Percentiles rank a stretch among this genome's conserved stretches.
Evolutionary conservation across 2,329 filamentous ascomycete genomes (phyloP).

Genomic region (Fusarium avenaceum): DNA sequence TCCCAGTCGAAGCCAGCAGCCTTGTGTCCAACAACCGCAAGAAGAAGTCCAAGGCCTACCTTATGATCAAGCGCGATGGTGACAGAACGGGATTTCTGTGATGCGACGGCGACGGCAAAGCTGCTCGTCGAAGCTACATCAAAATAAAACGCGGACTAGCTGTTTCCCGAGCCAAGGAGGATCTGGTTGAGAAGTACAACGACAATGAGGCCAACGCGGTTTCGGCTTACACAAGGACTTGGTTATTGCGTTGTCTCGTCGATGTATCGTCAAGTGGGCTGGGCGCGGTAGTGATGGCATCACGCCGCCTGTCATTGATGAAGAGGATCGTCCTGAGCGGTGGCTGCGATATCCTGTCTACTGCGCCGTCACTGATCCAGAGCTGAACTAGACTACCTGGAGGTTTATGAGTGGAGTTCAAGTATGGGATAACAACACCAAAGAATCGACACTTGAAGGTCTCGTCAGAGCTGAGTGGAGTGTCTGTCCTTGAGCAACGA

Average conservation of each 20-base stretch:
- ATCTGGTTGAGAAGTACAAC: slow-evolving; percentile 1
- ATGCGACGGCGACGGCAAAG: slow-evolving; percentile 2
- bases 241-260: background rate
- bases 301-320: background rate
- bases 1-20: background rate
- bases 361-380: background rate
- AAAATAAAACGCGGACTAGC: background rate
- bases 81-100: background rate
- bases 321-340: background rate
- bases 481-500: no score
- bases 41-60: slow-evolving; percentile 1
- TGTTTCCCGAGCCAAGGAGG: background rate
- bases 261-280: background rate
- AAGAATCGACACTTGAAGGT: no score
- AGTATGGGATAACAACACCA: fast-evolving
- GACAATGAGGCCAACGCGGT: background rate
- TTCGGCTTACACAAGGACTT: background rate
- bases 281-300: background rate
- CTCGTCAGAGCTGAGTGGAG: background rate
- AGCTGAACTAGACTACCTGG: slow-evolving; percentile 1
- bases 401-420: background rate
- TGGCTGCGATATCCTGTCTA: background rate
- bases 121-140: background rate
- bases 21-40: background rate
- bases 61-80: background rate